Base-by-base conservation (phyloP, 83 land plant genomes). In the Diphasiastrum complanatum region DNA sequence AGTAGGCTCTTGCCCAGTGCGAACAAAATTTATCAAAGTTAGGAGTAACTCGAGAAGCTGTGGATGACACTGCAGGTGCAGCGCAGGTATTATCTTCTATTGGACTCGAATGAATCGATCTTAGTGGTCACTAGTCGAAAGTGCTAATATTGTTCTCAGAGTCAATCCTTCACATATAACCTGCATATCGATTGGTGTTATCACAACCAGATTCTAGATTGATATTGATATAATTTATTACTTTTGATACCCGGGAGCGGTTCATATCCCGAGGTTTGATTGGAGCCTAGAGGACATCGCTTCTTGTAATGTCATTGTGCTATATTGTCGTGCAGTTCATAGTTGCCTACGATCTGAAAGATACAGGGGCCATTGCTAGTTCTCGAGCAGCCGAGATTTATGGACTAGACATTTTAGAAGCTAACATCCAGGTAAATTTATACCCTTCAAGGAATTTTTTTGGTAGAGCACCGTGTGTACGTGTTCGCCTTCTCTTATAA, bases 321-420 rank as follows among this genome's bases (percentile, higher is more conserved):
- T 31, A 41, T 25, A 26, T 19, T 26, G 2, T 12, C 5, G 27
- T 60, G 10, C 69, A 69, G 71, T 62, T 61, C 47, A 47, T 69
- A 26, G 34, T 70, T 14, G 57, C 57, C 2, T 41, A 69, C 29
- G 38, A 63, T 28, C 52, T 69, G 38, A 67, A 70, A 18, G 71
- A 69, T 51, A 62, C 72, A 27, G 72, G 72, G 22, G 72, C 72
- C 14, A 58, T 69, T 38, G 69, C 72, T 3, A 69, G 72, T 35
- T 69, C 72, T 2, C 68, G 72, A 23, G 72, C 72, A 0, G 72
- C 72, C 5, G 57, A 69, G 69, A 61, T 69, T 24, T 69, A 69
- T 45, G 72, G 72, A 4, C 69, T 69, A 25, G 58, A 69, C 16
- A 62, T 69, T 62, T 45, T 69, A 24, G 68, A 47, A 45, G 72